Evolutionary conservation across 176 grass and related monocot genomes (phyloP).

Genomic region (Carex scoparia): DNA sequence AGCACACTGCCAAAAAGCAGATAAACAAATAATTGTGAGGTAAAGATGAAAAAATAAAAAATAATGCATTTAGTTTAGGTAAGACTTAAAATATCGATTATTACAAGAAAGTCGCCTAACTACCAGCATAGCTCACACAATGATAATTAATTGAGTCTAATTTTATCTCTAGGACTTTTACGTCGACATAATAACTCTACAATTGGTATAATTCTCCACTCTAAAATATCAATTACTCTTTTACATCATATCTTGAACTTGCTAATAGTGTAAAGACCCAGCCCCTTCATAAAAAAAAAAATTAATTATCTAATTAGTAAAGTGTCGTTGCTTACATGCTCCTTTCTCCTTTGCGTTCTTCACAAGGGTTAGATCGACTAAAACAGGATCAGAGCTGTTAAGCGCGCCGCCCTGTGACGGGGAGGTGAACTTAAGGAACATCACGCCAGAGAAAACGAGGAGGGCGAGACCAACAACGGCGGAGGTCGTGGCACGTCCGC

Average conservation of each 20-base stretch:
- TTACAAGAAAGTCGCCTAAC: not conserved
- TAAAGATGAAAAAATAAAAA: not conserved
- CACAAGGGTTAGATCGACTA: conserved; percentile 64
- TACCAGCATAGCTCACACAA: not conserved
- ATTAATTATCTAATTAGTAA: not conserved
- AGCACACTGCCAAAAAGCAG: conserved; percentile 46
- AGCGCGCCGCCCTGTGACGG: not conserved
- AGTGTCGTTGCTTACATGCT: conserved; percentile 36
- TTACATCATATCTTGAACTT: not conserved
- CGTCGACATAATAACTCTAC: not conserved
- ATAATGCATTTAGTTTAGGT: not conserved
- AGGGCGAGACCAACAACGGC: conserved; percentile 29
- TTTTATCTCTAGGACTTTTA: not conserved
- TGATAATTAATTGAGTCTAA: not conserved
- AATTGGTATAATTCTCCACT: not conserved
- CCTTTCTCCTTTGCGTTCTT: conserved; percentile 54
- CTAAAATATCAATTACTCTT: not conserved
- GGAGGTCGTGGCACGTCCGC: conserved; percentile 28
- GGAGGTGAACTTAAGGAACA: conserved; percentile 39
- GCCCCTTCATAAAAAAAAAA: not conserved
- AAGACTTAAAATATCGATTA: not conserved
- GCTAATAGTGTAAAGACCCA: not conserved
- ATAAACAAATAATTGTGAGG: not conserved
- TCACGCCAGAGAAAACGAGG: not conserved
- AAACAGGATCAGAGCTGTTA: conserved; percentile 15